phyloP scores from a whole-genome alignment of 2,329 filamentous ascomycete species.

The Arthrinium phaeospermum region DNA sequence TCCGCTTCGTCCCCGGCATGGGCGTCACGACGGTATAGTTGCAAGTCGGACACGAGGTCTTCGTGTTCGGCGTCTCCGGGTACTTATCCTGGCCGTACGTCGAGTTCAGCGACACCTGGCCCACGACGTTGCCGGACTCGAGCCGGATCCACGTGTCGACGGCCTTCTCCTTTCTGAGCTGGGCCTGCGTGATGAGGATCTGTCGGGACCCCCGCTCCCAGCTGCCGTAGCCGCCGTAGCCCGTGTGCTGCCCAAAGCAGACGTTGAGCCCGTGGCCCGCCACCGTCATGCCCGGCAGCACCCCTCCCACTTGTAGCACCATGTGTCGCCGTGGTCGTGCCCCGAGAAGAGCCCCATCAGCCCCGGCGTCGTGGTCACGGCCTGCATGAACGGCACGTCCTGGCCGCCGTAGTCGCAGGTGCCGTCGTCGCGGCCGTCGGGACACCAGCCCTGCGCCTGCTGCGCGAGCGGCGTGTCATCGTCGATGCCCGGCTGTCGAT shows the following conservation, averaged over 20 bases:
- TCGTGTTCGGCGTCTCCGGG: constrained; percentile 46
- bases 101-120: constrained; percentile 59
- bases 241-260: constrained; percentile 69
- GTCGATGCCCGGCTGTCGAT: constrained; percentile 51
- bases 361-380: constrained; percentile 58
- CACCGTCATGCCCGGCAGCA: constrained; percentile 36
- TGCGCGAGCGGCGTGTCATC: constrained; percentile 47
- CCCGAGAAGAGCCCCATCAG: constrained; percentile 66
- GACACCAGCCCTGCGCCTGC: constrained; percentile 52
- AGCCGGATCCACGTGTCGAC: constrained; percentile 67
- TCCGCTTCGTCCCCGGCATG: constrained; percentile 7
- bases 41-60: constrained; percentile 38
- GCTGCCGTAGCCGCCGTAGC: constrained; percentile 72
- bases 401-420: constrained; percentile 53
- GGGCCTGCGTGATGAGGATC: constrained; percentile 52
- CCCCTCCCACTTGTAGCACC: constrained; percentile 58
- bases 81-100: constrained; percentile 66
- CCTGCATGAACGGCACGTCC: constrained; percentile 68
- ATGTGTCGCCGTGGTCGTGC: constrained; percentile 69
- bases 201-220: constrained; percentile 68
- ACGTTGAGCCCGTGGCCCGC: constrained; percentile 47
- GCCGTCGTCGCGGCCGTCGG: constrained; percentile 43
- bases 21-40: constrained; percentile 25
- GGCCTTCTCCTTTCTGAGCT: constrained; percentile 42
- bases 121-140: constrained; percentile 59